Evolutionary conservation across 2,329 filamentous ascomycete genomes (phyloP).

Genomic region (Calycina herbarum): DNA sequence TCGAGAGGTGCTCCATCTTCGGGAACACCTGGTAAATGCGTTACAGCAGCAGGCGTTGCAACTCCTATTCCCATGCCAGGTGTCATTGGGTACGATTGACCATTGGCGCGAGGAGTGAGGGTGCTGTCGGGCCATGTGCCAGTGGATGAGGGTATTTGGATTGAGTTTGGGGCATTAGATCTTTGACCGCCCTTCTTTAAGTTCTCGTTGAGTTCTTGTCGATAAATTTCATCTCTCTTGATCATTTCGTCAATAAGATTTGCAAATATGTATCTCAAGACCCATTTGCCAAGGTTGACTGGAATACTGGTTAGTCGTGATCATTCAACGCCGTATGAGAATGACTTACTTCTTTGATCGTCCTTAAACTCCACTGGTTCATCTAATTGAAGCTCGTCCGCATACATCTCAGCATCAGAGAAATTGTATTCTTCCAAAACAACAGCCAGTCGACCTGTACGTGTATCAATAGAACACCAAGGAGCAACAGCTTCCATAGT

Average conservation of each 20-base stretch:
- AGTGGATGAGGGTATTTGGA: slow-evolving; percentile 52
- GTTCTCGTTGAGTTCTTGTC: slow-evolving; percentile 65
- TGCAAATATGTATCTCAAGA: slow-evolving; percentile 87
- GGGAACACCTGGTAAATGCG: slow-evolving; percentile 46
- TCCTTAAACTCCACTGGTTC: slow-evolving; percentile 81
- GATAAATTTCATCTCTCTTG: slow-evolving; percentile 71
- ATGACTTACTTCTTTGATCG: slow-evolving; percentile 80
- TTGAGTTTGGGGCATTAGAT: slow-evolving; percentile 60
- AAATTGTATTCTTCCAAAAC: slow-evolving; percentile 92
- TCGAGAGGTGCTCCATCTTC: slow-evolving; percentile 54
- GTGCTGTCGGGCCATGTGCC: slow-evolving; percentile 44
- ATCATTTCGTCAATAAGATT: slow-evolving; percentile 90
- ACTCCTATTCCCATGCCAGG: slow-evolving; percentile 77
- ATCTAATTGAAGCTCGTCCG: slow-evolving; percentile 77
- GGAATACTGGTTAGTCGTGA: slow-evolving; percentile 26
- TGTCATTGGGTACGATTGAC: slow-evolving; percentile 62
- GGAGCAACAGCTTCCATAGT: slow-evolving; percentile 87
- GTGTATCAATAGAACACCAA: slow-evolving; percentile 94
- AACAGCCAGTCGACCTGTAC: slow-evolving; percentile 88
- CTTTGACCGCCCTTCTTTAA: slow-evolving; percentile 60
- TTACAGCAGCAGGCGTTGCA: slow-evolving; percentile 60
- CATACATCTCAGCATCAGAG: slow-evolving; percentile 97
- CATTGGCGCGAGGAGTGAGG: slow-evolving; percentile 64
- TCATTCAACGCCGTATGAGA: slow-evolving; percentile 18
- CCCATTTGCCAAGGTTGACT: slow-evolving; percentile 98